Base-by-base conservation (phyloP, 2,329 filamentous ascomycete genomes). In the Cladophialophora carrionii region DNA sequence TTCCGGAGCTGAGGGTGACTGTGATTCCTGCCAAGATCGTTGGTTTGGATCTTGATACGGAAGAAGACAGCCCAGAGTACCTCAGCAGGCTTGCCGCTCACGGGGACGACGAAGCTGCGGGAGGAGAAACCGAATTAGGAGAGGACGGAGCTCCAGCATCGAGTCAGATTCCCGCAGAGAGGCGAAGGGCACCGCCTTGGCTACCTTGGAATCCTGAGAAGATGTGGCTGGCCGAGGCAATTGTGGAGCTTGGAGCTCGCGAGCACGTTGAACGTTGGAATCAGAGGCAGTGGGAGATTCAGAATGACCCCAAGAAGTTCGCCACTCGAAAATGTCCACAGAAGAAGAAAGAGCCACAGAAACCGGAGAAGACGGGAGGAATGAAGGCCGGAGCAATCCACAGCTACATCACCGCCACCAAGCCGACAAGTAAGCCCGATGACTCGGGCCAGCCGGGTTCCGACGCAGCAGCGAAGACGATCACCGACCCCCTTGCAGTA, bases 21-120 rank as follows among this genome's bases (percentile, higher is more conserved):
- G 96, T 90, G 73, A 81, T 88, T 4, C 95, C 95, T 0, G 82
- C 87, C 1, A 84, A 90, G 32, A 83, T 97, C 17, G 91, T 96
- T 2, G 87, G 87, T 0, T 83, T 98, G 46, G 87, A 96, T 72
- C 78, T 97, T 26, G 84, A 87, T 10, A 81, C 83, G 0, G 93
- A 97, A 74, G 84, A 87, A 32, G 88, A 90, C 17, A 86, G 86
- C 65, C 80, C 81, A 0, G 81, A 84, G 2, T 65, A 70, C 57
- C 58, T 75, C n/a, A 72, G 75, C 63, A 67, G 73, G 29, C 70
- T 74, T 66, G 73, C 73, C 60, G 72, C 72, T 9, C 17, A 31
- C 4, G 66, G 73, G n/a, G 69, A 70, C 20, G 70, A 73, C 12
- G 74, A 2, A 68, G 76, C 76, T 69, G 76, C 76, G 20, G 73